Evolutionary conservation across 352 stramenopile species (phyloP).

Genomic region (Pythium coloratum): DNA sequence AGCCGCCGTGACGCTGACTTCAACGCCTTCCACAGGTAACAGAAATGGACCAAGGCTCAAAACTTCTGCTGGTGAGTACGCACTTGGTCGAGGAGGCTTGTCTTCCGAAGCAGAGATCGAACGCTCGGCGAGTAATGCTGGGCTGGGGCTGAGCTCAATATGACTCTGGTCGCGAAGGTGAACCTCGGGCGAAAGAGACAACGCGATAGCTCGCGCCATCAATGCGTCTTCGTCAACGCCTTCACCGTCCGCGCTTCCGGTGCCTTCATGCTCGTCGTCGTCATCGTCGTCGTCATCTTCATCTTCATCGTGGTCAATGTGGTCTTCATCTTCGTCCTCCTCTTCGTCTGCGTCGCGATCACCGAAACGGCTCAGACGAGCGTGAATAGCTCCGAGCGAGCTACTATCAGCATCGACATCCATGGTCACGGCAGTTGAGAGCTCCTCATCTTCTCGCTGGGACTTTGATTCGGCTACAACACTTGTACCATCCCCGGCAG

Average conservation of each 20-base stretch:
- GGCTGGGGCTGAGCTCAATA: conserved; percentile 26
- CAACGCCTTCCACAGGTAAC: conserved; percentile 36
- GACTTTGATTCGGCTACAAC: conserved; percentile 22
- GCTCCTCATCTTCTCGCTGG: conserved; percentile 26
- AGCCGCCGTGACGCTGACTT: conserved; percentile 55
- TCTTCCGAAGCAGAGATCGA: conserved; percentile 14
- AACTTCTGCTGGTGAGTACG: conserved; percentile 74
- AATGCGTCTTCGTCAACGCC: conserved; percentile 85
- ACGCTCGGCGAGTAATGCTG: conserved; percentile 14
- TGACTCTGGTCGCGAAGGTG: conserved; percentile 64
- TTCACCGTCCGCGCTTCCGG: conserved; percentile 58
- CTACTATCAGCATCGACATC: conserved; percentile 69
- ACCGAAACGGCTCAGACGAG: conserved; percentile 67
- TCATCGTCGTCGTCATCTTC: conserved; percentile 43
- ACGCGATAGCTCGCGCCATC: conserved; percentile 86
- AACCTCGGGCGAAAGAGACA: conserved; percentile 85
- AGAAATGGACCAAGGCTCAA: conserved; percentile 64
- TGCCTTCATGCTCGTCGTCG: conserved; percentile 58
- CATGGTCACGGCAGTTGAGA: conserved; percentile 44
- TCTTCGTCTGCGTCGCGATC: conserved; percentile 35
- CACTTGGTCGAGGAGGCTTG: conserved; percentile 37
- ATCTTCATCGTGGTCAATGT: conserved; percentile 39
- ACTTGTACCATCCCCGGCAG: neutral
- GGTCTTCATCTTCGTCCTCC: conserved; percentile 54
- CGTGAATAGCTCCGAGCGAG: conserved; percentile 59